Base-by-base conservation (phyloP, 2,329 filamentous ascomycete species). In the Fusarium sororula region DNA sequence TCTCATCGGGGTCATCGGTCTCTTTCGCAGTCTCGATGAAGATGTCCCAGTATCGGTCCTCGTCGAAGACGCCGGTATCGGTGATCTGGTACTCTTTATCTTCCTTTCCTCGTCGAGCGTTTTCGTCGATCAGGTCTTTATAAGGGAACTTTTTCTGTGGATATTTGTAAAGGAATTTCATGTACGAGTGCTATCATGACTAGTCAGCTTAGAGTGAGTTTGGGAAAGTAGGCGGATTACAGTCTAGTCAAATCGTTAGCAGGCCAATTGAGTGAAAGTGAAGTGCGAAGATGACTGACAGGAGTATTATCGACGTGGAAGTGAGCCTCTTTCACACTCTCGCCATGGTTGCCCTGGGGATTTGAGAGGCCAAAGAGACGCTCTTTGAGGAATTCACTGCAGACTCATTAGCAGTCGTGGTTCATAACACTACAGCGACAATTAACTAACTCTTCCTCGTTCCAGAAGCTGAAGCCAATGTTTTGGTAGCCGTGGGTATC, bases 121-220 rank as follows among this genome's bases (percentile, higher is more conserved):
- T 98, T 80, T 97, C 94, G 73, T 94, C 87, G 74, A 97, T 85
- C 53, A 98, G 87, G 74, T 98, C 91, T 82, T 98, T 89, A 85
- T 98, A 98, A 6, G 96, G 96, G 79, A 98, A 98, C 73, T 92
- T 91, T 78, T 89, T 90, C 84, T 98, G 96, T 2, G 96, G 96
- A 79, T 98, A 97, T 84, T 98, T 98, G 89, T 98, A 98, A 76
- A 98, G 91, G 80, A 92, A 97, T 83, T 98, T 98, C 96, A 98
- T 98, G 86, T 98, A 98, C 35, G 96, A 97, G 84, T 98, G 95
- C 93, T 95, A 81, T 47, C 54, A 56, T 61, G 58, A 55, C 48
- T 30, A 54, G 70, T 78, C 66, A 73, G 70, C 45, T 68, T 38
- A 38, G 26, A 48, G 57, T 44, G 37, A 7, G 41, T 57, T 42